These are phyloP conservation scores for Begonia masoniana DNA, from an alignment of 306 rosid genomes.

Conservation along the genomic window DNA sequence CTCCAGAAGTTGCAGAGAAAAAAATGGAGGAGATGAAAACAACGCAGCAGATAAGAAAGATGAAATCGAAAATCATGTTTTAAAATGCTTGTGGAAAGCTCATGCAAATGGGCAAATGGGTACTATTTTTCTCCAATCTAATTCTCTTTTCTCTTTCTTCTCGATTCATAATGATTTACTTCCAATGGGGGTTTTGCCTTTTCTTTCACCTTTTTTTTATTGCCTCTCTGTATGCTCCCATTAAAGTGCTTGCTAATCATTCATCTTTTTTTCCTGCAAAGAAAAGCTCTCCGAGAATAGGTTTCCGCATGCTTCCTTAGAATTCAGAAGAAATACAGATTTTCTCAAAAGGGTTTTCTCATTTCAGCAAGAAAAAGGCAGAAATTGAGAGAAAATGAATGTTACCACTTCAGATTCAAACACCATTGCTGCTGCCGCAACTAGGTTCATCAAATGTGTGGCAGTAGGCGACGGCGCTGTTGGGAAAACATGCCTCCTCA, in stretches of 20 bases:
- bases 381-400: background rate
- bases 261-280: slow-evolving; percentile 9
- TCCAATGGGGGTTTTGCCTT: slow-evolving; percentile 8
- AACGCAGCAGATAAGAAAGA: too few species aligned
- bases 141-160: background rate
- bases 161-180: slow-evolving; percentile 6
- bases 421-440: slow-evolving; percentile 5
- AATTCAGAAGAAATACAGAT: background rate
- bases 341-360: background rate
- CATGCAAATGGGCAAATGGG: too few species aligned
- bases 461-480: slow-evolving; percentile 37
- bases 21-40: too few species aligned
- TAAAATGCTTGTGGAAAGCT: too few species aligned
- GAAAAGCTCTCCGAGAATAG: background rate
- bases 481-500: slow-evolving; percentile 35
- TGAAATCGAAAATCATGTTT: too few species aligned
- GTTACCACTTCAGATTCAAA: slow-evolving; percentile 6
- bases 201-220: slow-evolving; percentile 12
- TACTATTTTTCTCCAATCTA: too few species aligned
- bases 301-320: background rate
- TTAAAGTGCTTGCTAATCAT: slow-evolving; percentile 14
- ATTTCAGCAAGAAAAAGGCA: background rate
- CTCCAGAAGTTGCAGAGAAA: too few species aligned
- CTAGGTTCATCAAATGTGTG: slow-evolving; percentile 31
- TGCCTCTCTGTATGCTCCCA: slow-evolving; percentile 22